Percentiles rank a stretch among this genome's conserved stretches.
Evolutionary conservation across 371 early-diverging fungal species (phyloP).

Genomic region (Actinomucor elegans): DNA sequence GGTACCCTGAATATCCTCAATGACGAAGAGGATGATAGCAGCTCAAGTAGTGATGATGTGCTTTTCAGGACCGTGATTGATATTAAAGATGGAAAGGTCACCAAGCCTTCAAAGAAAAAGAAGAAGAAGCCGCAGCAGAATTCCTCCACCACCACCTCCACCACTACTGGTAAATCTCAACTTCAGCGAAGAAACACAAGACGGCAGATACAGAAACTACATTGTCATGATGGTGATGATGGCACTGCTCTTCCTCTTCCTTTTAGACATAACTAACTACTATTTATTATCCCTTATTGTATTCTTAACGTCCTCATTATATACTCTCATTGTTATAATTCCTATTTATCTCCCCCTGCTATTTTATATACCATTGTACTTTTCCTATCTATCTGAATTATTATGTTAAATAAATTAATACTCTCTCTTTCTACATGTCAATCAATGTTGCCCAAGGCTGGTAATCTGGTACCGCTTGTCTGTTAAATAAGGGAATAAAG

Average conservation of each 20-base stretch:
- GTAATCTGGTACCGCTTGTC: too few species aligned
- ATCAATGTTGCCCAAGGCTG: too few species aligned
- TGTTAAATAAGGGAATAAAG: too few species aligned
- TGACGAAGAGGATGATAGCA: conserved; percentile 13
- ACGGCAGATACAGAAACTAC: conserved; percentile 17
- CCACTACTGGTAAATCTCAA: not conserved
- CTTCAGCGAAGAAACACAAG: conserved; percentile 7
- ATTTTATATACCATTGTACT: too few species aligned
- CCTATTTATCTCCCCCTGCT: too few species aligned
- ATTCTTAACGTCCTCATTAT: too few species aligned
- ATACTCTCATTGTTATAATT: too few species aligned
- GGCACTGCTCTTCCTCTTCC: not conserved
- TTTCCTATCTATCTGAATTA: too few species aligned
- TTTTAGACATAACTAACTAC: not conserved
- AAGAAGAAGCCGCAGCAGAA: not conserved
- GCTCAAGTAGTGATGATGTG: conserved; percentile 11
- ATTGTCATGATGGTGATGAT: conserved; percentile 20
- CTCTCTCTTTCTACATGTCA: too few species aligned
- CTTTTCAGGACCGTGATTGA: conserved; percentile 15
- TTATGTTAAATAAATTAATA: too few species aligned
- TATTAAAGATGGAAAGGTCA: conserved; percentile 8
- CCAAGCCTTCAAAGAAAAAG: not conserved
- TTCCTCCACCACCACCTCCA: not conserved
- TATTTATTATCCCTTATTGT: too few species aligned
- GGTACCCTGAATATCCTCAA: conserved; percentile 2